Base-by-base conservation (phyloP, 225 moss, liverwort and hornwort genomes). In the Marchantia paleacea region DNA sequence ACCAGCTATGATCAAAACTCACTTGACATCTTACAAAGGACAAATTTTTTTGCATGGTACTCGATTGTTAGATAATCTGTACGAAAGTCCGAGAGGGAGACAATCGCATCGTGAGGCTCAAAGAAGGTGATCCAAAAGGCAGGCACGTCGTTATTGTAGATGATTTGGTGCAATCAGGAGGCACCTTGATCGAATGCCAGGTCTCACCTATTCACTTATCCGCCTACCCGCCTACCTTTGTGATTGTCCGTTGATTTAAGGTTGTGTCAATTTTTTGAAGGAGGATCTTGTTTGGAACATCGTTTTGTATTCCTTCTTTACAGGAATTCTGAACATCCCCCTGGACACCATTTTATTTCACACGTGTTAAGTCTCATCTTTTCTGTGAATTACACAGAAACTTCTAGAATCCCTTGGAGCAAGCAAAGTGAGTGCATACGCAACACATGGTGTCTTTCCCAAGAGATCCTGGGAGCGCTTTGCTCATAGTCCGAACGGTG, bases 111-210 rank as follows among this genome's bases (percentile, higher is more conserved):
- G 95, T 99, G 20, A 87, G 89, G 84, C 83, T 99, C 75, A 95
- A 95, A 79, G 99, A 99, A 86, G 95, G 99, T 28, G 99, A 99
- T 61, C 94, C 95, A n/a, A 53, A 73, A 53, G 95, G 94, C 78
- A 90, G 95, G 55, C 95, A 99, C 88, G 87, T 95, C 58, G 99
- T 95, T 7, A 99, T 99, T 82, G 99, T 99, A 20, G 99, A 99
- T 80, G 99, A 99, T 81, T 92, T 99, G 89, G 99, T 99, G 83
- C 99, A 99, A 74, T 99, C 99, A 68, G 99, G 99, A 79, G 88
- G 95, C 83, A 99, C 99, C 73, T 85, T 95, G 80, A 95, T 99
- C 16, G 99, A 99, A 82, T 95, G 99, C 82, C 95, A 97, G 94
- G 96, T 96, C 19, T 48, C n/a, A 30, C 39, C 2, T 54, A 30